phyloP scores from a whole-genome alignment of 208 protist genomes.

The Crithidia expoeki region DNA sequence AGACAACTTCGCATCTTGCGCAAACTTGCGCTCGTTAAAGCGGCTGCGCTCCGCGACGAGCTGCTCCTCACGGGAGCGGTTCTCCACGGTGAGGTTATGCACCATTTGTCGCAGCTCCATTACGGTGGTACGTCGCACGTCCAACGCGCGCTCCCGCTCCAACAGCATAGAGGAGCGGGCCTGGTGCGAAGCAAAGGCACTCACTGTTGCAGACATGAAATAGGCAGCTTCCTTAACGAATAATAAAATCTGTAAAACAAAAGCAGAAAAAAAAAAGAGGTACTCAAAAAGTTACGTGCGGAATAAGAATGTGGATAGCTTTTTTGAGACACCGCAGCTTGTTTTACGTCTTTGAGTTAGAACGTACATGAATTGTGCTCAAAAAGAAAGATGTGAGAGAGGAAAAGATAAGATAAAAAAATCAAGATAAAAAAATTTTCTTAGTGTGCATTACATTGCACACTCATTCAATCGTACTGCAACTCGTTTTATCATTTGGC shows the following conservation, averaged over 20 bases:
- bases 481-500: too few relatives aligned
- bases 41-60: constrained; percentile 47
- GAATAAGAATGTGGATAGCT: too few relatives aligned
- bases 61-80: constrained; percentile 58
- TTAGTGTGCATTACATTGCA: neutral
- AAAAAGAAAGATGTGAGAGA: constrained; percentile 8
- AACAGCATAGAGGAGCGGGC: constrained; percentile 59
- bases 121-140: constrained; percentile 59
- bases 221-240: too few relatives aligned
- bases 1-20: constrained; percentile 78
- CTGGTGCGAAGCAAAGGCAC: constrained; percentile 72
- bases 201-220: constrained; percentile 25
- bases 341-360: too few relatives aligned
- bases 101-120: constrained; percentile 71
- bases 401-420: constrained; percentile 6
- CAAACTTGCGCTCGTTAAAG: constrained; percentile 50
- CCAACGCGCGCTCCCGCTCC: constrained; percentile 68
- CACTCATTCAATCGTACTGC: too few relatives aligned
- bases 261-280: neutral
- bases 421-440: constrained; percentile 4
- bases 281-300: neutral
- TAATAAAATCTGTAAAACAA: neutral
- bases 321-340: too few relatives aligned
- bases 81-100: constrained; percentile 47
- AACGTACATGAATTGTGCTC: too few relatives aligned